These are phyloP conservation scores for Crucibulum laeve DNA, from an alignment of 768 basidiomycete species.

Conservation along the genomic window DNA sequence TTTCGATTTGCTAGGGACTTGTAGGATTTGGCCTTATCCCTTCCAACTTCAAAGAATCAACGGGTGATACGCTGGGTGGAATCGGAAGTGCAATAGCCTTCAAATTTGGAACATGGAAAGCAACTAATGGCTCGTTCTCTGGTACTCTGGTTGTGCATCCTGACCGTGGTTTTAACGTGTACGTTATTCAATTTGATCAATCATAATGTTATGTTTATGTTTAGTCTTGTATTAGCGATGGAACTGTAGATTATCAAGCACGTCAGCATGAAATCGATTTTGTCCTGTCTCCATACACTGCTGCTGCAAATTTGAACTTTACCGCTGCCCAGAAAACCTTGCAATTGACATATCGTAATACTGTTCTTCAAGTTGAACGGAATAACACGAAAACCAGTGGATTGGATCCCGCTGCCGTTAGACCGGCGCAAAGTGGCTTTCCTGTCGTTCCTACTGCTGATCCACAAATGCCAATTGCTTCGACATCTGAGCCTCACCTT, in stretches of 20 bases:
- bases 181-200: conserved; percentile 11
- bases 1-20: conserved; percentile 35
- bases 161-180: conserved; percentile 62
- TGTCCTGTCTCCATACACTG: conserved; percentile 52
- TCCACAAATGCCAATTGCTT: conserved; percentile 43
- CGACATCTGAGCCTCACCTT: conserved; percentile 36
- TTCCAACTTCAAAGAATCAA: conserved; percentile 50
- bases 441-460: conserved; percentile 27
- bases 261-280: conserved; percentile 64
- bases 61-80: conserved; percentile 57
- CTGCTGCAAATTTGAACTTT: conserved; percentile 39
- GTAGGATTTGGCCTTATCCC: conserved; percentile 63
- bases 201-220: not conserved
- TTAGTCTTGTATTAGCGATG: conserved; percentile 21
- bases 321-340: conserved; percentile 47
- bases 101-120: conserved; percentile 42
- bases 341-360: conserved; percentile 42
- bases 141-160: conserved; percentile 54
- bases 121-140: conserved; percentile 31
- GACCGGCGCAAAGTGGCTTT: conserved; percentile 30
- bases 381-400: conserved; percentile 45
- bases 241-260: conserved; percentile 55
- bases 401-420: conserved; percentile 45
- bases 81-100: conserved; percentile 60
- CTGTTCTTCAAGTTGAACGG: conserved; percentile 46